Evolutionary conservation across 768 basidiomycete genomes (phyloP), one percentile per base, ranked within the genome.

Genomic region (Podaxis mareebaensis): DNA sequence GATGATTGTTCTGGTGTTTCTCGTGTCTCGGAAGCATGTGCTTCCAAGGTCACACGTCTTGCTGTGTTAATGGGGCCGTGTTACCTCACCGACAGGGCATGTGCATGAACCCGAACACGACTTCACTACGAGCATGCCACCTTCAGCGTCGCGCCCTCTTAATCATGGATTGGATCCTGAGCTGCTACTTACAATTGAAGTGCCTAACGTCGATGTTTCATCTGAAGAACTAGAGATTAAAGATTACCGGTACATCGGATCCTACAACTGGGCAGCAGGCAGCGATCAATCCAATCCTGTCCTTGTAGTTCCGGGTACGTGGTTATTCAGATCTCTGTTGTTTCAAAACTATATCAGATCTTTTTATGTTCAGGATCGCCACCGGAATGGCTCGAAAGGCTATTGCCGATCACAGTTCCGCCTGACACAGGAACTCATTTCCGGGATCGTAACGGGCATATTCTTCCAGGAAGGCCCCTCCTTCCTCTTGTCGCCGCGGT

Each of bases 401-500:
- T 73, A 0, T 68, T 79, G 4, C 88, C 90, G 1, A 84, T 79
- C 66, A 78, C 71, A 4, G 84, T 91, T 7, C 77, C 79, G 2
- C 77, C 76, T 10, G 91, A 91, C 67, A 72, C 69, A 4, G 87
- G 86, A 0, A 33, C 76, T 10, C 71, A 74, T 38, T 83, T 82
- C 66, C 70, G 81, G n/a, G 86, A 92, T 72, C 87, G 87, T 63
- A 86, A 91, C 72, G 81, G 78, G 20, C 81, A 76, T 66, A 72
- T 78, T 15, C 71, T 77, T 66, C 75, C 75, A 12, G 69, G 72
- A 8, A 54, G 72, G 5, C 72, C 74, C 53, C 74, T 70, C 66
- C 81, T 87, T 4, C 88, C 91, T 7, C 76, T 91, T 64, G 76
- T 92, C 56, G 78, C 77, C 24, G 85, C 90, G 1, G 83, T 86